Conservation (phyloP, 2,329 filamentous ascomycete species). For the Seiridium unicorne region DNA sequence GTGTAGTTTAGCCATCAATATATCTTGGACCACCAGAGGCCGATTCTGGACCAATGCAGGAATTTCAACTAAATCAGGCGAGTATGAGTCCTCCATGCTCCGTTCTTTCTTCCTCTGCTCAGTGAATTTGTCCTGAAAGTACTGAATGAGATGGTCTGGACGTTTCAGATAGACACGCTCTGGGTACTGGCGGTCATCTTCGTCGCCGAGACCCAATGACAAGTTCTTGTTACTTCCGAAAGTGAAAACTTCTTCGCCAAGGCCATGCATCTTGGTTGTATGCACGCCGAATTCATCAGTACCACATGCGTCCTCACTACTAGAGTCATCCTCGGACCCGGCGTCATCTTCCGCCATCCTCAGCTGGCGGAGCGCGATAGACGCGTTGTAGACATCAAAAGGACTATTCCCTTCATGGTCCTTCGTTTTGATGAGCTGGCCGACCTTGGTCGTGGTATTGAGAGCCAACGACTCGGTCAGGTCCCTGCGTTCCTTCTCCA, state of each 20-base stretch:
- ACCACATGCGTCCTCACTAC: constrained; percentile 50
- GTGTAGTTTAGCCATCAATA: constrained; percentile 87
- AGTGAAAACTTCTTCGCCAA: constrained; percentile 83
- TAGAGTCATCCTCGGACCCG: constrained; percentile 49
- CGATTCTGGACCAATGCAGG: constrained; percentile 71
- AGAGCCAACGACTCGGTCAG: constrained; percentile 57
- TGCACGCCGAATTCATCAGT: constrained; percentile 21
- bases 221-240: constrained; percentile 98
- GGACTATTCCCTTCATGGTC: constrained; percentile 93
- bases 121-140: constrained; percentile 70
- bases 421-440: constrained; percentile 88
- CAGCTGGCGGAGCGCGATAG: constrained; percentile 75
- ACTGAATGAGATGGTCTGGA: constrained; percentile 72
- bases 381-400: constrained; percentile 87
- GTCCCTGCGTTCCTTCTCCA: constrained; percentile 74
- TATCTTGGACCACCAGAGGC: constrained; percentile 75
- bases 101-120: constrained; percentile 36
- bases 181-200: constrained; percentile 90
- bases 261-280: constrained; percentile 15
- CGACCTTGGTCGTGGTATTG: constrained; percentile 59
- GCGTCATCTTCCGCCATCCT: constrained; percentile 31
- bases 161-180: constrained; percentile 77
- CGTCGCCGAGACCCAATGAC: constrained; percentile 89
- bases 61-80: constrained; percentile 48
- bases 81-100: constrained; percentile 27